Conservation (phyloP, 805 yeast genomes). For the Priceomyces fermenticarens region DNA sequence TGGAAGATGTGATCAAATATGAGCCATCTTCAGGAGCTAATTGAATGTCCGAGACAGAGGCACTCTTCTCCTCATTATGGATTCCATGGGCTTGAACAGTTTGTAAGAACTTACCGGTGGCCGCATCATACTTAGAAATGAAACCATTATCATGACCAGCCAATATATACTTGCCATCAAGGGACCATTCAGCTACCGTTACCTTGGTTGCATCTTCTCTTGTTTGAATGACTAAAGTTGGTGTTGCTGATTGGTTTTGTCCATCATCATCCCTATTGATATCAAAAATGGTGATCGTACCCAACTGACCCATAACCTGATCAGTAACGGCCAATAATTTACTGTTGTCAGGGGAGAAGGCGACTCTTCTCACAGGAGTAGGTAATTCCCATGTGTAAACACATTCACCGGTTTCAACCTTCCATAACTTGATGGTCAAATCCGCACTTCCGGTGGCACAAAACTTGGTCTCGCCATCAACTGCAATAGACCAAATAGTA, state of each 20-base stretch:
- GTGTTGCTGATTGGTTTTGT: constrained; percentile 49
- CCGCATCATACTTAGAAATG: constrained; percentile 74
- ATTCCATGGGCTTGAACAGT: constrained; percentile 69
- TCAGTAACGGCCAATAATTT: constrained; percentile 77
- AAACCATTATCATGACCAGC: constrained; percentile 88
- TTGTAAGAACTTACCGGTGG: constrained; percentile 66
- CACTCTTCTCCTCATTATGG: constrained; percentile 43
- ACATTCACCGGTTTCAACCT: constrained; percentile 71
- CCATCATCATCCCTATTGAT: constrained; percentile 46
- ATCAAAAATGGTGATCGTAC: constrained; percentile 68
- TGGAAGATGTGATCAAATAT: constrained; percentile 88
- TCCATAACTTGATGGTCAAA: constrained; percentile 81
- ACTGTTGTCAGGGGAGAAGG: constrained; percentile 71
- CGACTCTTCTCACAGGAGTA: constrained; percentile 90
- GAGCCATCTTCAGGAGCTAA: constrained; percentile 76
- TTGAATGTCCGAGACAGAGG: constrained; percentile 78
- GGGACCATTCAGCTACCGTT: constrained; percentile 85
- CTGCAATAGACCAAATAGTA: constrained; percentile 93
- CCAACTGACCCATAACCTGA: constrained; percentile 86
- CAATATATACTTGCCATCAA: constrained; percentile 67
- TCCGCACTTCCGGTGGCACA: constrained; percentile 92
- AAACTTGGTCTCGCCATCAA: constrained; percentile 63
- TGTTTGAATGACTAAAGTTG: constrained; percentile 58
- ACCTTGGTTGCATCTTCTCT: constrained; percentile 58
- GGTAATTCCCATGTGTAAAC: constrained; percentile 68